Evolutionary conservation across 805 yeast genomes (phyloP).

Genomic region (Ascoidea asiatica): DNA sequence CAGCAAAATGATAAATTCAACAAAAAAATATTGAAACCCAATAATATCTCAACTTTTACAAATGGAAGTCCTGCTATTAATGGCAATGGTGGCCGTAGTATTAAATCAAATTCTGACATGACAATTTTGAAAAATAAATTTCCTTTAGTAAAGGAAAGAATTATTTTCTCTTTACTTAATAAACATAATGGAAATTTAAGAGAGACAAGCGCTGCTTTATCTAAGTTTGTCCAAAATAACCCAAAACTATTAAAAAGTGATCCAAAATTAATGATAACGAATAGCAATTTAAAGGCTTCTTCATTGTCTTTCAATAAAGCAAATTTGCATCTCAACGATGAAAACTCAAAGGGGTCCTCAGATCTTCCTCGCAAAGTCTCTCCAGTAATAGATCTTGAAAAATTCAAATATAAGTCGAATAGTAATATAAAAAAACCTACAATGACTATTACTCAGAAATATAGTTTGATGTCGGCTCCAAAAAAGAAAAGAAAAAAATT

Average conservation of each 20-base stretch:
- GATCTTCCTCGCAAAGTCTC: background rate
- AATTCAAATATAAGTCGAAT: slow-evolving; percentile 4
- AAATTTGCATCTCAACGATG: no score
- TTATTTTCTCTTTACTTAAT: slow-evolving; percentile 19
- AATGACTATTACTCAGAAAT: slow-evolving; percentile 9
- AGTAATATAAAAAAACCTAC: slow-evolving; percentile 3
- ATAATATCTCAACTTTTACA: background rate
- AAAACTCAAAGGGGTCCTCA: no score
- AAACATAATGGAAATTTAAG: slow-evolving; percentile 17
- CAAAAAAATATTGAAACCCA: background rate
- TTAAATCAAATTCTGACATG: slow-evolving; percentile 12
- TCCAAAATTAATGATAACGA: background rate
- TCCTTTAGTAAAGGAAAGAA: slow-evolving; percentile 18
- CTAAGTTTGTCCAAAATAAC: slow-evolving; percentile 13
- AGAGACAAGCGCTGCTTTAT: slow-evolving; percentile 18
- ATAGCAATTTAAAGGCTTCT: background rate
- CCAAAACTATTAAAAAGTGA: slow-evolving; percentile 7
- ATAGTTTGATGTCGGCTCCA: background rate
- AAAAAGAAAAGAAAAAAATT: slow-evolving; percentile 22
- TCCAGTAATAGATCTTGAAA: background rate
- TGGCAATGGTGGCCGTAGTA: background rate
- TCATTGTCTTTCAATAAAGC: no score
- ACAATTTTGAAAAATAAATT: slow-evolving; percentile 18
- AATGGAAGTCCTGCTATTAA: background rate
- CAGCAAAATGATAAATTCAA: background rate